Evolutionary conservation across 345 rosid species (phyloP).

Genomic region (Rhizophora apiculata): DNA sequence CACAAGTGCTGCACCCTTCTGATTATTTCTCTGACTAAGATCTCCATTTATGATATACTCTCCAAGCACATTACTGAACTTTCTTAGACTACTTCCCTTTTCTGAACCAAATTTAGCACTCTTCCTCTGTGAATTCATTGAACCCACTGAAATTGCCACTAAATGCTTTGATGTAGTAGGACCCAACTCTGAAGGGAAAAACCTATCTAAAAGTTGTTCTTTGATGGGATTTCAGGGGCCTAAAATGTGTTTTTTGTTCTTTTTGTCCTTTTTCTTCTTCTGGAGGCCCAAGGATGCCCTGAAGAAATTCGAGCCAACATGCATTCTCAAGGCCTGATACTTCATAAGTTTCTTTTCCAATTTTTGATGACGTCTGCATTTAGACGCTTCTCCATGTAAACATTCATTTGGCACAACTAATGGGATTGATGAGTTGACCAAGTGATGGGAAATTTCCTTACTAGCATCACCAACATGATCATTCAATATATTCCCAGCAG

Average conservation of each 20-base stretch:
- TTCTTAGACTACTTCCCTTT: constrained; percentile 23
- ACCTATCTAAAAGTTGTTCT: constrained; percentile 31
- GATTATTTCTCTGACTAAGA: constrained; percentile 34
- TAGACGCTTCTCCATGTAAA: constrained; percentile 20
- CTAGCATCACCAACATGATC: constrained; percentile 28
- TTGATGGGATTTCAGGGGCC: constrained; percentile 24
- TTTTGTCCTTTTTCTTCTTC: constrained; percentile 52
- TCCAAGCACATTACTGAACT: constrained; percentile 20
- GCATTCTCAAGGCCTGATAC: constrained; percentile 28
- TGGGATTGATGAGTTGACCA: constrained; percentile 12
- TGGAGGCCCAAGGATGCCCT: constrained; percentile 34
- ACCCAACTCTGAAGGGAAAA: constrained; percentile 33
- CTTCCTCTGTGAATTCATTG: constrained; percentile 23
- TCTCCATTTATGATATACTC: constrained; percentile 28
- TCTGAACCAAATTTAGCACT: constrained; percentile 5
- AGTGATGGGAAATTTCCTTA: constrained; percentile 21
- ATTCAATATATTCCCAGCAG: constrained; percentile 13
- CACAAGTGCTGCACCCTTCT: constrained; percentile 46
- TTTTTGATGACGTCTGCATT: constrained; percentile 25
- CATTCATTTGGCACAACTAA: constrained; percentile 21
- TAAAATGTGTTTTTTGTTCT: constrained; percentile 30
- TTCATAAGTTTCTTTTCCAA: constrained; percentile 46
- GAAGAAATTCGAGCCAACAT: constrained; percentile 45
- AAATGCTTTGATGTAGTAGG: constrained; percentile 52
- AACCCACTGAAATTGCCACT: constrained; percentile 11